Conservation (phyloP, 768 basidiomycete species). For the Megacollybia marginata region DNA sequence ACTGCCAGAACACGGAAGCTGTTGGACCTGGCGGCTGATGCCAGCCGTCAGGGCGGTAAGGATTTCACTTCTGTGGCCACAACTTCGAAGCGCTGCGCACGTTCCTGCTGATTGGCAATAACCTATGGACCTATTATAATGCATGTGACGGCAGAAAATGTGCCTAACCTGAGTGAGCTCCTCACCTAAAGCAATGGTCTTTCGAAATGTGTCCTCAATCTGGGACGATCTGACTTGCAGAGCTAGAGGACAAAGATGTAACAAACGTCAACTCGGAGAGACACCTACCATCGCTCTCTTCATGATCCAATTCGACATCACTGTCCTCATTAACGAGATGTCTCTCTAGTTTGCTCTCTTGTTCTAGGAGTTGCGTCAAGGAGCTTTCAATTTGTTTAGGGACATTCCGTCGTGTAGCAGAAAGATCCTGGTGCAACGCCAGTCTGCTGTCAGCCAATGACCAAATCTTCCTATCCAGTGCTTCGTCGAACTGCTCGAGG, state of each 20-base stretch:
- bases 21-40: too few species aligned
- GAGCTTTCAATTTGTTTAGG: slow-evolving; percentile 45
- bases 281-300: slow-evolving; percentile 4
- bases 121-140: slow-evolving; percentile 23
- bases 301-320: slow-evolving; percentile 12
- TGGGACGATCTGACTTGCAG: neutral
- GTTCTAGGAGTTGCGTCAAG: slow-evolving; percentile 21
- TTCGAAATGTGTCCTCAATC: slow-evolving; percentile 23
- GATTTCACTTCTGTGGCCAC: slow-evolving; percentile 37
- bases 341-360: slow-evolving; percentile 24
- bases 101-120: slow-evolving; percentile 41
- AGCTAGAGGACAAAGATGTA: neutral
- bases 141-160: neutral
- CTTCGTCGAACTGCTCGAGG: slow-evolving; percentile 81
- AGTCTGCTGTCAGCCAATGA: slow-evolving; percentile 68
- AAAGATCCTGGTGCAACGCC: slow-evolving; percentile 68
- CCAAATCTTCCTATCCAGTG: slow-evolving; percentile 77
- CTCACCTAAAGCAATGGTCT: slow-evolving; percentile 33
- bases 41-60: neutral
- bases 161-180: slow-evolving; percentile 45
- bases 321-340: slow-evolving; percentile 4
- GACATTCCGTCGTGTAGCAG: slow-evolving; percentile 54
- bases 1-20: too few species aligned
- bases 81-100: slow-evolving; percentile 36
- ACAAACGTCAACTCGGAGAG: neutral